phyloP scores from a whole-genome alignment of 2,329 filamentous ascomycete species.

The Fusarium chaquense region DNA sequence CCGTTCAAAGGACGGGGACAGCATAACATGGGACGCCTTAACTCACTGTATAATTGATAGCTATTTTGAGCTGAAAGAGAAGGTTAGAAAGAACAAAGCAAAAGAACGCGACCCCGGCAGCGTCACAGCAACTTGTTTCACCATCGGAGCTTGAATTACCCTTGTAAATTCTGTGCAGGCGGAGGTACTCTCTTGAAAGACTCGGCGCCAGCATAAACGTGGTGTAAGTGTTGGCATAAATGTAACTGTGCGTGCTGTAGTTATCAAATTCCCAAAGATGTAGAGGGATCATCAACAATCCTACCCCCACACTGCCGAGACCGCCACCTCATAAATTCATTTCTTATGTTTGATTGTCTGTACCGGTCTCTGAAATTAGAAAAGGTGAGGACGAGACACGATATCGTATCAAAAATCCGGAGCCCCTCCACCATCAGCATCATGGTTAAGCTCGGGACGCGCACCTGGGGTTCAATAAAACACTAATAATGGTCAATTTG shows the following conservation, averaged over 20 bases:
- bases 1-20: slow-evolving; percentile 41
- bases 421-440: slow-evolving; percentile 18
- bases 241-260: not conserved
- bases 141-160: slow-evolving; percentile 28
- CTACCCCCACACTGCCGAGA: slow-evolving; percentile 32
- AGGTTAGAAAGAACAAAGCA: slow-evolving; percentile 20
- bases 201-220: not conserved
- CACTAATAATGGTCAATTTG: slow-evolving; percentile 5
- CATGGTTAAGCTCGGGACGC: not conserved
- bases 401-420: slow-evolving; percentile 4
- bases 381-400: slow-evolving; percentile 28
- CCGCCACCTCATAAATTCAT: slow-evolving; percentile 21
- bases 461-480: not conserved
- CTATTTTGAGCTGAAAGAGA: slow-evolving; percentile 28
- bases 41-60: slow-evolving; percentile 25
- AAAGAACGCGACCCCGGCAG: slow-evolving; percentile 33
- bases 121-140: slow-evolving; percentile 40
- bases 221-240: not conserved
- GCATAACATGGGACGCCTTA: slow-evolving; percentile 32
- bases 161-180: not conserved
- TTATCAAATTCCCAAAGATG: slow-evolving; percentile 5
- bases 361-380: slow-evolving; percentile 11
- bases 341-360: slow-evolving; percentile 12
- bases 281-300: slow-evolving; percentile 15
- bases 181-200: not conserved